phyloP scores from a whole-genome alignment of 2,329 filamentous ascomycete species.

The Microdochium paspali region DNA sequence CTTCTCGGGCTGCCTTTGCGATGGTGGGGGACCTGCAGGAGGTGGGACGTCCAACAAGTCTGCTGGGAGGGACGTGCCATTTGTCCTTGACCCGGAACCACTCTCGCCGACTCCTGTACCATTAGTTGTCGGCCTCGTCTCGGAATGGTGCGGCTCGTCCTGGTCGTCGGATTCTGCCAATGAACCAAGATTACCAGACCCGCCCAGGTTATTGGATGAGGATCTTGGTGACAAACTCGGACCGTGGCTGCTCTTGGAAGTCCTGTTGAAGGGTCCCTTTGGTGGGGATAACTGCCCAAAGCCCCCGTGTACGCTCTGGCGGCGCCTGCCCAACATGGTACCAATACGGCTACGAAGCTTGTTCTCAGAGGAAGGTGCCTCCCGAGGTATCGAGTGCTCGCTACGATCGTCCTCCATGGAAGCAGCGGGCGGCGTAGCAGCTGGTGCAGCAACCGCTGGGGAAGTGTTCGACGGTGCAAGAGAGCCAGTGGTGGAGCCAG shows the following conservation, averaged over 20 bases:
- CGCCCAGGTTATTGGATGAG: constrained; percentile 48
- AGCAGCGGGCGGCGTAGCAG: constrained; percentile 3
- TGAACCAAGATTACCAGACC: constrained; percentile 38
- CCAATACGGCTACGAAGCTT: constrained; percentile 55
- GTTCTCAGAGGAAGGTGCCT: constrained; percentile 37
- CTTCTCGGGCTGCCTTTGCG: constrained; percentile 36
- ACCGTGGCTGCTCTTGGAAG: constrained; percentile 54
- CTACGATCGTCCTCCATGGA: constrained; percentile 28
- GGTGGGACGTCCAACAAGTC: constrained; percentile 43
- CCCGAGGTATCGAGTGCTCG: constrained; percentile 34
- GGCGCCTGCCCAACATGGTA: constrained; percentile 57
- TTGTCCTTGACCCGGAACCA: constrained; percentile 28
- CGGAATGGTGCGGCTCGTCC: constrained; percentile 19
- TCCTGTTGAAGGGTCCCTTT: constrained; percentile 52
- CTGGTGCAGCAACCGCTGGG: constrained; percentile 14
- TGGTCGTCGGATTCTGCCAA: constrained; percentile 46
- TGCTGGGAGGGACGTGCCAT: constrained; percentile 29
- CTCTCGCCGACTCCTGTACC: constrained; percentile 27
- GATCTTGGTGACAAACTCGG: constrained; percentile 44
- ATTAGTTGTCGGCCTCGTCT: constrained; percentile 32
- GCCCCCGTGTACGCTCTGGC: constrained; percentile 57
- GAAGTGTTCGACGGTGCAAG: constrained; percentile 13
- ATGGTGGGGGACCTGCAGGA: constrained; percentile 40
- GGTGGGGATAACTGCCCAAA: constrained; percentile 47
- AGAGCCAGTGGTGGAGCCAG: background rate